Percentiles rank a stretch among this genome's conserved stretches.
Conservation (phyloP, 495 filamentous ascomycete genomes). For the Hypoxylon crocopeplum region DNA sequence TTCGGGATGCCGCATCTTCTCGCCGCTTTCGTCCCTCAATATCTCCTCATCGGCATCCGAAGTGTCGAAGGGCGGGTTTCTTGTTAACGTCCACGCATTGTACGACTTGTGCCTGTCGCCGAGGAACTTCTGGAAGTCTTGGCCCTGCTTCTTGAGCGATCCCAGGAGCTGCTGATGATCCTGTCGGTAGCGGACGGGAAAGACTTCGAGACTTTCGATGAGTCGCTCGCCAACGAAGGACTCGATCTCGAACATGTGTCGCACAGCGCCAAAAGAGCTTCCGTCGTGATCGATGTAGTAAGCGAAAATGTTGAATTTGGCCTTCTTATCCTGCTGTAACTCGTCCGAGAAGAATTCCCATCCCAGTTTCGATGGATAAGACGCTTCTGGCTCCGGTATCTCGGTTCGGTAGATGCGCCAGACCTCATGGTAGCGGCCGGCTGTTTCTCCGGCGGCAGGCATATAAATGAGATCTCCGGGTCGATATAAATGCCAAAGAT, state of each 20-base stretch:
- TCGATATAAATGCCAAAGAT: slow-evolving; percentile 50
- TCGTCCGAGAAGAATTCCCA: slow-evolving; percentile 40
- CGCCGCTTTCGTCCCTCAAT: slow-evolving; percentile 30
- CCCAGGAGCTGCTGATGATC: slow-evolving; percentile 48
- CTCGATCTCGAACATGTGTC: slow-evolving; percentile 50
- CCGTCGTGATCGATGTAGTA: slow-evolving; percentile 69
- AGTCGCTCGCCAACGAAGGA: slow-evolving; percentile 60
- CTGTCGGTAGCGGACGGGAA: slow-evolving; percentile 63
- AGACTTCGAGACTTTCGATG: slow-evolving; percentile 61
- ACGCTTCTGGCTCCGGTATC: slow-evolving; percentile 28
- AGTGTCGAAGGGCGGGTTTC: slow-evolving; percentile 37
- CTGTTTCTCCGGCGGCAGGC: slow-evolving; percentile 32
- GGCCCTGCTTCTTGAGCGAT: slow-evolving; percentile 52
- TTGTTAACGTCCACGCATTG: slow-evolving; percentile 50
- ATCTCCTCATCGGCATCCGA: slow-evolving; percentile 25
- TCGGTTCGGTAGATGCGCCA: slow-evolving; percentile 43
- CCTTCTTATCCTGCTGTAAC: slow-evolving; percentile 24
- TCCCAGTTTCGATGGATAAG: slow-evolving; percentile 23
- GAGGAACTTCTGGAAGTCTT: slow-evolving; percentile 52
- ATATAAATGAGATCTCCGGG: slow-evolving; percentile 46
- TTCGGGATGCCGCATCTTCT: slow-evolving; percentile 40
- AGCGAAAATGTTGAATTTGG: slow-evolving; percentile 41
- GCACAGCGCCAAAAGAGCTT: slow-evolving; percentile 56
- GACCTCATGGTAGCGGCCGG: slow-evolving; percentile 36
- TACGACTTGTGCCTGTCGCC: slow-evolving; percentile 56